phyloP scores from a whole-genome alignment of 495 filamentous ascomycete species.

The Penicillium antarcticum region DNA sequence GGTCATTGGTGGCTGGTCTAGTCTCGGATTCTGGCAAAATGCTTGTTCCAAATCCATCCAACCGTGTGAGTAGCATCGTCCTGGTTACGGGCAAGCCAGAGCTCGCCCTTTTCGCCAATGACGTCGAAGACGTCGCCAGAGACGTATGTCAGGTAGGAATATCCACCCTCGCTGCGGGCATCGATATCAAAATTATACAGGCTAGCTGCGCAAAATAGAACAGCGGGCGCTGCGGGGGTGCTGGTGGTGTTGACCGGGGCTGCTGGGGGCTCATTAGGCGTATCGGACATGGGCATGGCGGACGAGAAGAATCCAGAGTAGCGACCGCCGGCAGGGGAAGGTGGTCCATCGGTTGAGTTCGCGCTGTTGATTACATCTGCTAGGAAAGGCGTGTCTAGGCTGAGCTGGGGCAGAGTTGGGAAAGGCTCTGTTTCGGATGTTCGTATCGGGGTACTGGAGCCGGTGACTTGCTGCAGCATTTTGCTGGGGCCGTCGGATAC shows the following conservation, averaged over 20 bases:
- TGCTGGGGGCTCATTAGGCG: slow-evolving; percentile 22
- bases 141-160: slow-evolving; percentile 93
- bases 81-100: slow-evolving; percentile 97
- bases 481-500: slow-evolving; percentile 20
- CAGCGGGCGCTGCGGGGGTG: slow-evolving; percentile 38
- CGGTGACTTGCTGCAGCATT: slow-evolving; percentile 31
- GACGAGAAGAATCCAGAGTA: slow-evolving; percentile 78
- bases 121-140: slow-evolving; percentile 91
- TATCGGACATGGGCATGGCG: slow-evolving; percentile 78
- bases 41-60: slow-evolving; percentile 99
- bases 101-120: slow-evolving; percentile 91
- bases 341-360: slow-evolving; percentile 20
- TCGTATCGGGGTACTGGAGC: slow-evolving; percentile 4
- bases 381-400: slow-evolving; percentile 44
- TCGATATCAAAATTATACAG: slow-evolving; percentile 97
- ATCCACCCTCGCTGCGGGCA: slow-evolving; percentile 87
- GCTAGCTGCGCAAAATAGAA: slow-evolving; percentile 87
- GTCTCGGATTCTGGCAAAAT: slow-evolving; percentile 51
- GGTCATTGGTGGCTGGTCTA: background rate
- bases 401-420: slow-evolving; percentile 38
- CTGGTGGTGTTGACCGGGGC: slow-evolving; percentile 18
- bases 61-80: slow-evolving; percentile 74
- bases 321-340: slow-evolving; percentile 31
- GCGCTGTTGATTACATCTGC: slow-evolving; percentile 29
- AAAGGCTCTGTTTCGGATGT: slow-evolving; percentile 28